phyloP scores from a whole-genome alignment of 805 yeast genomes.

The Tetrapisispora phaffii region DNA sequence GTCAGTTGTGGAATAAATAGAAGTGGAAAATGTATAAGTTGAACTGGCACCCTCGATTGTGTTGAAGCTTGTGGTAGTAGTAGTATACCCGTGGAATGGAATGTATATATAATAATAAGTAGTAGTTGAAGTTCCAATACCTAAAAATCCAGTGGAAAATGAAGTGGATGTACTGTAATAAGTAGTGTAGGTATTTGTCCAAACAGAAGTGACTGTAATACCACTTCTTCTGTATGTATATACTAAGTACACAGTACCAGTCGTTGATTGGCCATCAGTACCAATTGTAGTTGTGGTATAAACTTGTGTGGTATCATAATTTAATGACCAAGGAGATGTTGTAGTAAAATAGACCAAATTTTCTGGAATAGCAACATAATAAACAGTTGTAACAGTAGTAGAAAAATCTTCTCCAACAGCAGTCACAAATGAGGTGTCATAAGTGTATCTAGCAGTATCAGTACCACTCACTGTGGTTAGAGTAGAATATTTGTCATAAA shows the following conservation, averaged over 20 bases:
- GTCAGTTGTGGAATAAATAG: constrained; percentile 6
- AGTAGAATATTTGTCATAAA: not conserved
- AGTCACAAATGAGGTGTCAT: not conserved
- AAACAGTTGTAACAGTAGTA: not conserved
- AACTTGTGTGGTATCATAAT: not conserved
- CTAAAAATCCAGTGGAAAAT: not conserved
- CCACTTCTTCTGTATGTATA: not conserved
- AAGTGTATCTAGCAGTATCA: not conserved
- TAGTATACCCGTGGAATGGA: not conserved
- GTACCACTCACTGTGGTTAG: not conserved
- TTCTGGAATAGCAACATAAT: not conserved
- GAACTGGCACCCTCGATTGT: not conserved
- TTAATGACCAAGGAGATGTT: not conserved
- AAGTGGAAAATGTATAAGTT: constrained; percentile 3
- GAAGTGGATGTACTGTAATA: not conserved
- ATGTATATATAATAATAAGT: not conserved
- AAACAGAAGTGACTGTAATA: constrained; percentile 2
- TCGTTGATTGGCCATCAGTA: not conserved
- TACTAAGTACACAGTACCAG: not conserved
- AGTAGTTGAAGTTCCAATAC: not conserved
- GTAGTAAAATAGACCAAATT: not conserved
- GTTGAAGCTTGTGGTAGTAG: not conserved
- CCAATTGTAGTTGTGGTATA: not conserved
- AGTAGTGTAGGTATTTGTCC: constrained; percentile 4
- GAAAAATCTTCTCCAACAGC: not conserved